A percentile compares a stretch with the other conserved stretches of the same genome.
Conservation (phyloP, 2,329 filamentous ascomycete genomes). For the Beauveria scarabaeidicola region DNA sequence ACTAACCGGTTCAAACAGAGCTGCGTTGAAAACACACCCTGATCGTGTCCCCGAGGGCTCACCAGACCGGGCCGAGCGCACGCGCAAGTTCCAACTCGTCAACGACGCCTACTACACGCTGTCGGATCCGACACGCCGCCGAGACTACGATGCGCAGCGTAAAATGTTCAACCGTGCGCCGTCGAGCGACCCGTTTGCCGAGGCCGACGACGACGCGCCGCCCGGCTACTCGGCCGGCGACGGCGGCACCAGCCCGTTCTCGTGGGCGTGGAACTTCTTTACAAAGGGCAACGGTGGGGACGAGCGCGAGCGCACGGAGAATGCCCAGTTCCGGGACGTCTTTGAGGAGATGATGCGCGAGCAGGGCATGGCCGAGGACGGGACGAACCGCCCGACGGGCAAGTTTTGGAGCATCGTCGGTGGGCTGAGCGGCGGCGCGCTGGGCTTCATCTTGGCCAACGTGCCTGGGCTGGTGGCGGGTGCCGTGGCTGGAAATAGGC, state of each 20-base stretch:
- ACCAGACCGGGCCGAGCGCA: constrained; percentile 72
- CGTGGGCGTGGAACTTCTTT: constrained; percentile 68
- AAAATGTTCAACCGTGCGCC: constrained; percentile 23
- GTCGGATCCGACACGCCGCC: constrained; percentile 66
- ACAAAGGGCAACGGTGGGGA: constrained; percentile 35
- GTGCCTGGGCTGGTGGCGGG: constrained; percentile 83
- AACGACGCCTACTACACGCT: constrained; percentile 93
- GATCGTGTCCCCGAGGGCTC: constrained; percentile 81
- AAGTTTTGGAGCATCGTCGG: constrained; percentile 85
- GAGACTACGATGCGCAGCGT: constrained; percentile 72
- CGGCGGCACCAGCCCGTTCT: constrained; percentile 45
- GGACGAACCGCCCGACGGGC: constrained; percentile 50
- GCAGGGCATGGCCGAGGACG: constrained; percentile 70
- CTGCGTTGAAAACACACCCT: constrained; percentile 85
- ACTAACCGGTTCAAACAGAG: constrained; percentile 39
- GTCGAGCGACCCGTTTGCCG: constrained; percentile 36
- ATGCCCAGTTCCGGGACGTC: constrained; percentile 78
- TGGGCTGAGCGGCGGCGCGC: constrained; percentile 74
- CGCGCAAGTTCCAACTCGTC: constrained; percentile 81
- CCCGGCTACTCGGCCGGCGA: constrained; percentile 29
- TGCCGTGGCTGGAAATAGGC: constrained; percentile 80
- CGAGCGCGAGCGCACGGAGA: constrained; percentile 46
- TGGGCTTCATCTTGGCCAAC: constrained; percentile 94
- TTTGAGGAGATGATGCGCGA: constrained; percentile 89
- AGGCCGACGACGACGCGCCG: constrained; percentile 34